phyloP scores from a whole-genome alignment of 352 stramenopile species.

The Globisporangium heterothallicum region DNA sequence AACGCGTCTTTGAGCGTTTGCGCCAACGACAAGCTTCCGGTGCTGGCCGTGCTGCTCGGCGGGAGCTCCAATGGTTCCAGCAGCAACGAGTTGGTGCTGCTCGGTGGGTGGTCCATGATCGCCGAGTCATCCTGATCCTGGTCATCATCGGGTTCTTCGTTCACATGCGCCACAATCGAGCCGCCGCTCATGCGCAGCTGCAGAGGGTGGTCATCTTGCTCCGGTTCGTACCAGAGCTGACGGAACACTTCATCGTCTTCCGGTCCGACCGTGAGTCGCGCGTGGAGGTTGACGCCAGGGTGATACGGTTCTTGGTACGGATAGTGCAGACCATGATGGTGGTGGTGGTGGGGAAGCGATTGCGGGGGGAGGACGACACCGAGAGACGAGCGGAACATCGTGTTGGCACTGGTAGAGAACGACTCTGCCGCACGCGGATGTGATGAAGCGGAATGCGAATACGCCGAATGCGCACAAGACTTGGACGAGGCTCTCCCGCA shows the following conservation, averaged over 20 bases:
- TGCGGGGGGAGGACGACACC: conserved; percentile 2
- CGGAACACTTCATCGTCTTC: conserved; percentile 16
- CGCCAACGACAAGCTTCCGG: conserved; percentile 12
- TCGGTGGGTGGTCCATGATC: conserved; percentile 10
- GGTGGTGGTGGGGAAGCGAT: background rate
- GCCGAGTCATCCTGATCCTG: background rate
- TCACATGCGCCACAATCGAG: background rate
- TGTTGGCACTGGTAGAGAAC: background rate
- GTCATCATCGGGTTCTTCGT: background rate
- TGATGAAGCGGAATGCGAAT: too few relatives aligned
- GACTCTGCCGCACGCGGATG: conserved; percentile 11
- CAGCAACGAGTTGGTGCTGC: conserved; percentile 17
- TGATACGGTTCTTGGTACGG: too few relatives aligned
- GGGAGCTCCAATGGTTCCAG: conserved; percentile 14
- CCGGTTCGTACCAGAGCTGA: conserved; percentile 9
- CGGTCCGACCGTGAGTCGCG: background rate
- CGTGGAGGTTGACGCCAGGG: too few relatives aligned
- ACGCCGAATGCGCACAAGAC: too few relatives aligned
- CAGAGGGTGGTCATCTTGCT: conserved; percentile 2
- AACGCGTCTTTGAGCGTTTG: conserved; percentile 26
- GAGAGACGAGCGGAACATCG: conserved; percentile 13
- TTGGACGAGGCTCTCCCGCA: conserved; percentile 9
- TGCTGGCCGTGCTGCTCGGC: conserved; percentile 10
- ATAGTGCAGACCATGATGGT: background rate
- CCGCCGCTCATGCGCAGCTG: conserved; percentile 7